Percentiles rank a stretch among this genome's conserved stretches.
Evolutionary conservation across 2,329 filamentous ascomycete species (phyloP).

Genomic region (Xylaria sp.): DNA sequence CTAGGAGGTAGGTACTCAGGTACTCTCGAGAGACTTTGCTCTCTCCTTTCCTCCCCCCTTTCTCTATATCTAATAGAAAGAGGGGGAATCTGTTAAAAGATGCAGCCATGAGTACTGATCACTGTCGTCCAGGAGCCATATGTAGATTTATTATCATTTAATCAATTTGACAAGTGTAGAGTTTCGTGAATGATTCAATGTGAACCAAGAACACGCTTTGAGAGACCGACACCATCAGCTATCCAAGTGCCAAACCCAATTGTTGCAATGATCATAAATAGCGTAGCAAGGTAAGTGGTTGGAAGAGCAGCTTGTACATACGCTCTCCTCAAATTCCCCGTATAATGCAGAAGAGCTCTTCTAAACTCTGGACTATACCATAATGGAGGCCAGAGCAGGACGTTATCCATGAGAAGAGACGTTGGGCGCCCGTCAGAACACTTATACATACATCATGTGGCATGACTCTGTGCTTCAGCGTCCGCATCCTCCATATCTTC

Average conservation of each 20-base stretch:
- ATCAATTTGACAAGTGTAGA: neutral
- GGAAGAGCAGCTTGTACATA: neutral
- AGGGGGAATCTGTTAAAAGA: too few species aligned
- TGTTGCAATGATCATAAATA: neutral
- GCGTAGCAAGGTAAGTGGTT: neutral
- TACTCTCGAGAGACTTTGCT: neutral
- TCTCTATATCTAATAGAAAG: neutral
- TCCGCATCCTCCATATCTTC: slow-evolving; percentile 45
- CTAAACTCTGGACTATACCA: neutral
- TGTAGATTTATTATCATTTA: neutral
- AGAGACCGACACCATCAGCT: neutral
- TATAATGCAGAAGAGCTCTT: neutral
- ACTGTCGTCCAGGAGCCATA: neutral
- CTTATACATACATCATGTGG: slow-evolving; percentile 21
- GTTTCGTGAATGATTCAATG: neutral
- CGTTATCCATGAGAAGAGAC: neutral
- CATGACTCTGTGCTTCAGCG: slow-evolving; percentile 27
- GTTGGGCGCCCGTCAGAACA: neutral
- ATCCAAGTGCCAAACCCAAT: neutral
- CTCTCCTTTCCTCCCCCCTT: neutral
- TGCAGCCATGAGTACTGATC: neutral
- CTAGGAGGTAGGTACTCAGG: neutral
- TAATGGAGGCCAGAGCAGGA: neutral
- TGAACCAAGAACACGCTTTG: neutral
- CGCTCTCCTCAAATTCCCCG: neutral